phyloP scores from a whole-genome alignment of 441 rosid species.

The Populus hybrid region DNA sequence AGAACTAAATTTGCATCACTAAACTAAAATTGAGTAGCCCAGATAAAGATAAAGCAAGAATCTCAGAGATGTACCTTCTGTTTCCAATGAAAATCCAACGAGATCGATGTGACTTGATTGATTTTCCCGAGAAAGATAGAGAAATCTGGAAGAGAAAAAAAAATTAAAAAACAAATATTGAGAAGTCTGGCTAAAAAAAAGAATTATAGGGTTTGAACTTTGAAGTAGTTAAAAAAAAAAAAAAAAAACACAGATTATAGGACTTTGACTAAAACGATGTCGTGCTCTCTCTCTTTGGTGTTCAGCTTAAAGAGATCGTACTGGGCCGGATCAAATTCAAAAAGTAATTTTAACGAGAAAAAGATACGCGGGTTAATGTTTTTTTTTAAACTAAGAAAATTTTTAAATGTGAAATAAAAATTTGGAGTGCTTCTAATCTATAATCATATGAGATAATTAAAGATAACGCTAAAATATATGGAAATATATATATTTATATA shows the following conservation, averaged over 20 bases:
- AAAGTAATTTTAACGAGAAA: too few relatives aligned
- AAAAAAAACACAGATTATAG: too few relatives aligned
- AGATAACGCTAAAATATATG: background rate
- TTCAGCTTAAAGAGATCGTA: background rate
- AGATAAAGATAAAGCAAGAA: background rate
- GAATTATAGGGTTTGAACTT: background rate
- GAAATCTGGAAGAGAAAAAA: background rate
- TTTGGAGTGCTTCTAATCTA: background rate
- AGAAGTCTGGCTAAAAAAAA: background rate
- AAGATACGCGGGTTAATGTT: background rate
- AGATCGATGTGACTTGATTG: background rate
- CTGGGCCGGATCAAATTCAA: background rate
- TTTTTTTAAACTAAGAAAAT: background rate
- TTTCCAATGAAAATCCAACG: background rate
- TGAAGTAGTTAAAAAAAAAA: background rate
- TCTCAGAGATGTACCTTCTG: background rate
- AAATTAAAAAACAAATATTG: background rate
- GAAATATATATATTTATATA: too few relatives aligned
- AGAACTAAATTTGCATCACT: background rate
- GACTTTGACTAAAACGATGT: too few relatives aligned
- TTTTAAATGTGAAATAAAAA: background rate
- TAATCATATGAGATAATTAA: background rate
- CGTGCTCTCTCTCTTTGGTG: too few relatives aligned
- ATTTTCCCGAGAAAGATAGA: slow-evolving; percentile 1
- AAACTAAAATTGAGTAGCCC: background rate